phyloP scores from a whole-genome alignment of 306 rosid species.

The Casuarina glauca region DNA sequence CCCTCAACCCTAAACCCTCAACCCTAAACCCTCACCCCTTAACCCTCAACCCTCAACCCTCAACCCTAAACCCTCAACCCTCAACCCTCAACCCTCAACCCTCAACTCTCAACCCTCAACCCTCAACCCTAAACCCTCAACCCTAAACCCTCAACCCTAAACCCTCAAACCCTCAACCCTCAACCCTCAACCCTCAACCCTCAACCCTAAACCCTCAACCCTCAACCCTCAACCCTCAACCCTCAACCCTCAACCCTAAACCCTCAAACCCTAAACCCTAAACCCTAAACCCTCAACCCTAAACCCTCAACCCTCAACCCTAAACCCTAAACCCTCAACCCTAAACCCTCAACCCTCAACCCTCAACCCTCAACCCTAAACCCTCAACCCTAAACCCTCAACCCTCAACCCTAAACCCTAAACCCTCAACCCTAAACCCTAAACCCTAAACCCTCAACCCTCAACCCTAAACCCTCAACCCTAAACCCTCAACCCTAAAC shows the following conservation, averaged over 20 bases:
- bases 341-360: neutral
- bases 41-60: neutral
- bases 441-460: neutral
- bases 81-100: neutral
- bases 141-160: neutral
- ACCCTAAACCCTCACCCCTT: neutral
- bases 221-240: neutral
- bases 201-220: neutral
- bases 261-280: neutral
- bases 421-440: neutral
- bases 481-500: neutral
- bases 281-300: constrained; percentile 5
- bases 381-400: too few species aligned
- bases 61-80: too few species aligned
- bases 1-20: neutral
- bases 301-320: constrained; percentile 7
- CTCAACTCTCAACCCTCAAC: neutral
- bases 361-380: too few species aligned
- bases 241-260: neutral
- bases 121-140: neutral
- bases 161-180: neutral
- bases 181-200: neutral
- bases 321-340: constrained; percentile 10
- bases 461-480: neutral
- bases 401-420: too few species aligned